Base-by-base conservation (phyloP, 179 eudicot genomes). In the Carnegiea gigantea region DNA sequence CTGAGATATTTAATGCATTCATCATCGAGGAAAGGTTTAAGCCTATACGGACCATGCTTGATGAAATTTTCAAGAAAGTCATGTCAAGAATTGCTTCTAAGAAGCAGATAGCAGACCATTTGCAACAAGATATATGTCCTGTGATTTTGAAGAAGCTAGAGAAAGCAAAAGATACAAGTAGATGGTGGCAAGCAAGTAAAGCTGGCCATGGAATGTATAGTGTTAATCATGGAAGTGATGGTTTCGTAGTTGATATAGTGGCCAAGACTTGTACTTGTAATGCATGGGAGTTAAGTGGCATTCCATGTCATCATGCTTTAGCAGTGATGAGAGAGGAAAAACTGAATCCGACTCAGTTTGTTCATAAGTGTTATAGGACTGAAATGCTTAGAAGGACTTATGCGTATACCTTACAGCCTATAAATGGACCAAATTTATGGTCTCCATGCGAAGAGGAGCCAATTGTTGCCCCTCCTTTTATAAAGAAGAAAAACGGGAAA, bases 341-440 rank as follows among this genome's bases (percentile, higher is more conserved):
- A 38, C 1, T 38, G 43, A 38, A 38, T 38, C 6, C 43, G 2
- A 38, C 43, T 6, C 12, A 30, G 20, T 30, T 28, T 36, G 21
- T 30, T 12, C 20, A 30, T 70, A 30, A 70, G 18, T 70, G 73
- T 30, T 70, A 30, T 18, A 70, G 9, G 38, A 30, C 43, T 11
- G 40, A 28, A 11, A 70, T 10, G 43, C 40, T 9, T 6, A 70
- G 8, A 15, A 30, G 11, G 20, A 30, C 44, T 0, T 70, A 70
- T 70, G 73, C 73, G 9, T 44, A 70, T 28, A 30, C 73, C 9
- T 70, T 30, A 18, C 5, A 70, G 8, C 73, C 73, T 26, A 70
- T 70, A 24, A 70, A 70, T 70, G 73, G 44, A 30, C 73, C 20
- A 70, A 70, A 33, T 11, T 24, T 70, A 30, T 70, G 73, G 73